These are phyloP conservation scores for Ceratobasidium theobromae DNA, from an alignment of 1,284 basidiomycete genomes.

Conservation along the genomic window DNA sequence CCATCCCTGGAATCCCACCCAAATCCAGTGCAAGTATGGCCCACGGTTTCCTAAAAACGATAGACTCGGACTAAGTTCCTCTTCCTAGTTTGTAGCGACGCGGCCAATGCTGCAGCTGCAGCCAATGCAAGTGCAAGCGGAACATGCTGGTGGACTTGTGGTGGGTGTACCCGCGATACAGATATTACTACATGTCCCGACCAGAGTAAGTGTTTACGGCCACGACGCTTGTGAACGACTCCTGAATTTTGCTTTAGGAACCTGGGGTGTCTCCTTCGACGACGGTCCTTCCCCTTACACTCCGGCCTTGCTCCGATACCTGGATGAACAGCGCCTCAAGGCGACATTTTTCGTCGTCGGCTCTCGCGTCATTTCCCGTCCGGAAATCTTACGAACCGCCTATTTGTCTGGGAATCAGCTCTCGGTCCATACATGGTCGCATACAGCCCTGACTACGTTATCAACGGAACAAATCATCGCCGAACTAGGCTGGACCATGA, in stretches of 20 bases:
- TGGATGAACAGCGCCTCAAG: conserved; percentile 50
- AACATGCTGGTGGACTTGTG: conserved; percentile 85
- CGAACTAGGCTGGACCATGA: conserved; percentile 84
- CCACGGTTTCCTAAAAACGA: neutral
- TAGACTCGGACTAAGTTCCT: neutral
- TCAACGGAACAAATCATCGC: conserved; percentile 84
- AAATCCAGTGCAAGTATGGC: conserved; percentile 61
- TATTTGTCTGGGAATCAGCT: conserved; percentile 69
- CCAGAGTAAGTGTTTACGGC: conserved; percentile 73
- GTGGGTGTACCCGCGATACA: conserved; percentile 65
- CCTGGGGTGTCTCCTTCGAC: conserved; percentile 49
- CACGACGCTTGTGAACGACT: conserved; percentile 44
- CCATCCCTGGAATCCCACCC: conserved; percentile 55
- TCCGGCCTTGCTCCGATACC: conserved; percentile 49
- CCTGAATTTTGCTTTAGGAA: conserved; percentile 37
- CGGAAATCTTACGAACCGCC: conserved; percentile 65
- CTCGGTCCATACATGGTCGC: conserved; percentile 69
- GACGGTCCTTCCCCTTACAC: conserved; percentile 53
- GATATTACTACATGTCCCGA: conserved; percentile 74
- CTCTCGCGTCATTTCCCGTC: conserved; percentile 57
- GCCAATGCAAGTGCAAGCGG: conserved; percentile 39
- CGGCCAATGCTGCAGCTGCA: conserved; percentile 60
- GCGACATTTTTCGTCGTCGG: conserved; percentile 61
- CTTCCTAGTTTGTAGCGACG: conserved; percentile 30
- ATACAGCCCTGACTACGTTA: conserved; percentile 68